Evolutionary conservation across 1,139 yeast species (phyloP).

Genomic region (Kurtzmaniella natalensis): DNA sequence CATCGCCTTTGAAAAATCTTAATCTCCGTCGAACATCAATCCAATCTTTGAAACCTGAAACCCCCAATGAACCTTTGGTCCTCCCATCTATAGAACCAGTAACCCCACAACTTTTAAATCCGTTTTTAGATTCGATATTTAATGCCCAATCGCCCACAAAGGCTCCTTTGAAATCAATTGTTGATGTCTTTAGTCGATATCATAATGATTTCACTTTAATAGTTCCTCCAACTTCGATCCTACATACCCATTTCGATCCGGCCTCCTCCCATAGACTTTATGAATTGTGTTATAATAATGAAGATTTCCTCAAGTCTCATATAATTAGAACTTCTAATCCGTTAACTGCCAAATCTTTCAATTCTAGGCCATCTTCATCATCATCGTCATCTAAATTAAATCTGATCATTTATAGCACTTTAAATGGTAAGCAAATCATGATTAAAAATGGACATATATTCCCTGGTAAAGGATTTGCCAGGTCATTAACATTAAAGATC

Average conservation of each 20-base stretch:
- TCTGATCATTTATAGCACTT: constrained; percentile 49
- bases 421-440: constrained; percentile 55
- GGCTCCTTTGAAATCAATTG: constrained; percentile 47
- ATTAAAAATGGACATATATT: constrained; percentile 53
- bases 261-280: constrained; percentile 37
- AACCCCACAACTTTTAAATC: constrained; percentile 43
- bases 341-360: constrained; percentile 4
- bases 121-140: constrained; percentile 63
- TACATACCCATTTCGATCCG: constrained; percentile 50
- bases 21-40: too few relatives aligned
- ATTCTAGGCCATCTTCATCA: constrained; percentile 16
- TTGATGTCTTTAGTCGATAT: constrained; percentile 33
- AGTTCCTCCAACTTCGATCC: constrained; percentile 55
- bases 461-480: constrained; percentile 56
- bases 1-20: too few relatives aligned
- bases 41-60: too few relatives aligned
- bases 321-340: constrained; percentile 38
- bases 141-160: constrained; percentile 56
- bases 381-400: constrained; percentile 37
- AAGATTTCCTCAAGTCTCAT: constrained; percentile 71
- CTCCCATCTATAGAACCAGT: too few relatives aligned
- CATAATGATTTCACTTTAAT: constrained; percentile 52
- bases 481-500: constrained; percentile 43
- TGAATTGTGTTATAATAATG: constrained; percentile 55
- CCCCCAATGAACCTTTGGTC: too few relatives aligned